Conservation (phyloP, 345 rosid species). For the Hibiscus trionum region DNA sequence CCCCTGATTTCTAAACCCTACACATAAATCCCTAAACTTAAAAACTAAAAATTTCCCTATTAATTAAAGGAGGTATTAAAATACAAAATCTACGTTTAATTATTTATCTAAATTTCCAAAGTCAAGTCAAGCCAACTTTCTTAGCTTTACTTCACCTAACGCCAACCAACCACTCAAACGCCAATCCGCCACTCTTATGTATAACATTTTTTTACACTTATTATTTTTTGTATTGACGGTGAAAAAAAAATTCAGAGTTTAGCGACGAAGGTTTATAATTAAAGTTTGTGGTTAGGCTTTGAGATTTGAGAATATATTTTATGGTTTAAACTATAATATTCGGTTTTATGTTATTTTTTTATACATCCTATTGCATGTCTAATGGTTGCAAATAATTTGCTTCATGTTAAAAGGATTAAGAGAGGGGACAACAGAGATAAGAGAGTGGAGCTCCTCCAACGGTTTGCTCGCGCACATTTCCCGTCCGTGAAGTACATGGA, state of each 20-base stretch:
- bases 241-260: too few species aligned
- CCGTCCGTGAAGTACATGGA: constrained; percentile 93
- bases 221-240: too few species aligned
- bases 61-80: too few species aligned
- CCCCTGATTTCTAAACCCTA: too few species aligned
- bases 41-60: too few species aligned
- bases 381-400: constrained; percentile 2
- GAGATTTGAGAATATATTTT: too few species aligned
- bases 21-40: too few species aligned
- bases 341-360: neutral
- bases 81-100: too few species aligned
- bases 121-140: neutral
- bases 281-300: too few species aligned
- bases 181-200: neutral
- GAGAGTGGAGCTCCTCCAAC: constrained; percentile 88
- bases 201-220: too few species aligned
- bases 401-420: constrained; percentile 55
- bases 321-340: too few species aligned
- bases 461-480: constrained; percentile 75
- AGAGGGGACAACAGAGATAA: constrained; percentile 94
- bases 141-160: neutral
- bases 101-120: neutral
- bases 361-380: neutral
- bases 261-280: too few species aligned
- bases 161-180: neutral